phyloP scores from a whole-genome alignment of 2,329 filamentous ascomycete species.

The Tolypocladium guangdongense region DNA sequence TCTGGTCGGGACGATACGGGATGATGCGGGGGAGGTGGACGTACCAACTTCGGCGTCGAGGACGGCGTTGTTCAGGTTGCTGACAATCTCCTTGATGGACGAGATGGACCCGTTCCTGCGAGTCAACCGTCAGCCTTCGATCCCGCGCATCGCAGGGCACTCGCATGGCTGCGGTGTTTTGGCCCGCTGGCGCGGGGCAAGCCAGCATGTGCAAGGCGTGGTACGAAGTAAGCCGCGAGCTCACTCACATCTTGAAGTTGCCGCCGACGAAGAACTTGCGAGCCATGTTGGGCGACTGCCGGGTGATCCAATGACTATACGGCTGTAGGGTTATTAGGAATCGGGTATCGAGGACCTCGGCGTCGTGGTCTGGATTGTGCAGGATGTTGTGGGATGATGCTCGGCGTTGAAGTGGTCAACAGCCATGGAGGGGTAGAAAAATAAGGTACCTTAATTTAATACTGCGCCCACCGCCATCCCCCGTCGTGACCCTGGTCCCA shows the following conservation, averaged over 20 bases:
- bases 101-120: slow-evolving; percentile 83
- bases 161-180: slow-evolving; percentile 17
- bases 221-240: slow-evolving; percentile 28
- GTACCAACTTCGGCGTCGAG: slow-evolving; percentile 66
- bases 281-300: slow-evolving; percentile 56
- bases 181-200: slow-evolving; percentile 8
- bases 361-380: background rate
- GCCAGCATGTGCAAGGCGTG: slow-evolving; percentile 10
- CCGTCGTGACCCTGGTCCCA: background rate
- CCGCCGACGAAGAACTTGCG: slow-evolving; percentile 96
- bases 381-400: background rate
- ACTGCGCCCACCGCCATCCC: background rate
- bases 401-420: no score
- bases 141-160: background rate
- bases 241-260: slow-evolving; percentile 99
- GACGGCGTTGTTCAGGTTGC: slow-evolving; percentile 76
- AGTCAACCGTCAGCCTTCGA: slow-evolving; percentile 4
- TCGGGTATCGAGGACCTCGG: background rate
- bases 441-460: background rate
- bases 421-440: background rate
- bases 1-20: background rate
- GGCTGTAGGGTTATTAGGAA: background rate
- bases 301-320: background rate
- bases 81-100: slow-evolving; percentile 83
- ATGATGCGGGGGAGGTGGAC: slow-evolving; percentile 18